Base-by-base conservation (phyloP, 768 basidiomycete species). In the Termitomyces sp. region DNA sequence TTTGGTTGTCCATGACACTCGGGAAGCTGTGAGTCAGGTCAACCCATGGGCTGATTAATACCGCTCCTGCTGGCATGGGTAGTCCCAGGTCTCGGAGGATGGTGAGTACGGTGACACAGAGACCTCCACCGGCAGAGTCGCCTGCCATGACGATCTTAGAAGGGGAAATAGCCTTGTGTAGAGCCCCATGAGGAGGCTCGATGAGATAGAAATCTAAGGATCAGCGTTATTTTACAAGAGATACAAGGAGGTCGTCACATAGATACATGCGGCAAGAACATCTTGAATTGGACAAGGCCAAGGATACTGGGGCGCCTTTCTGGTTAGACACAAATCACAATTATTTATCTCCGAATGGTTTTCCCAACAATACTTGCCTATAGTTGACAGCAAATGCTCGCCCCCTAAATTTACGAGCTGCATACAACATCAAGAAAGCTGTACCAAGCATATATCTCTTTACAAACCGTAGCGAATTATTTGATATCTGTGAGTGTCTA, bases 11-110 rank as follows among this genome's bases (percentile, higher is more conserved):
- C 73, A 90, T 79, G 39, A 90, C 83, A 62, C 84, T 86, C 0
- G 88, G 87, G 66, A 94, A 91, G 52, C 83, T 87, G n/a, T n/a
- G 91, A 0, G 90, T 92, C n/a, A 94, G 73, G 68, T 93, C 90
- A 13, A 87, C 83, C 85, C 91, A 92, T 2, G 91, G 91, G 56
- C 85, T 87, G 61, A 92, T 88, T 24, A 92, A 73, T 4, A 90
- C 82, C 0, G 85, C 88, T 1, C 90, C 92, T 1, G 88, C 85
- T 3, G 91, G 90, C 65, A 83, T 72, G 1, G 87, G 84, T 8
- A 89, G 64, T 5, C 83, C 85, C 51, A 85, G n/a, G 65, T 94
- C 92, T 24, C 91, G 79, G 10, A 93, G 72, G 33, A 85, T 71
- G 28, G 86, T 82, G 10, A 51, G 34, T 24, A 24, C 50, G 22